phyloP scores from a whole-genome alignment of 2,329 filamentous ascomycete genomes.

The Venturia carpophila region DNA sequence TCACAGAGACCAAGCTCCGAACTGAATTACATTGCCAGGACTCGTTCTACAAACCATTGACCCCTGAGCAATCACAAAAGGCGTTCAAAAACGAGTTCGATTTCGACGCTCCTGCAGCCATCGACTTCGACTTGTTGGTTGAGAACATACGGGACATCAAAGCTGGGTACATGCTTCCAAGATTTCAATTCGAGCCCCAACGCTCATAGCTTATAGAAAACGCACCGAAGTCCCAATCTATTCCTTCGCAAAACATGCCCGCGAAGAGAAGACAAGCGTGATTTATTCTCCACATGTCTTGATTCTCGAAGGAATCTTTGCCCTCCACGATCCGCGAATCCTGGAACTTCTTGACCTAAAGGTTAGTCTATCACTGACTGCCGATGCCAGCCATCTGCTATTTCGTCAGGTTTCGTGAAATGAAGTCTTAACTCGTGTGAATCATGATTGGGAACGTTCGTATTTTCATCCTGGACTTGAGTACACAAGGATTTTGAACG shows the following conservation, averaged over 20 bases:
- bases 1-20: conserved; percentile 19
- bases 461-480: not conserved
- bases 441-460: not conserved
- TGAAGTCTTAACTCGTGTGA: not conserved
- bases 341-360: conserved; percentile 85
- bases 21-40: conserved; percentile 52
- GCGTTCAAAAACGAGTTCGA: conserved; percentile 92
- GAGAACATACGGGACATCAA: conserved; percentile 77
- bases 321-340: conserved; percentile 79
- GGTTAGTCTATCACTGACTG: conserved; percentile 35
- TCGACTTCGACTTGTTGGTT: conserved; percentile 87
- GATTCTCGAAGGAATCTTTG: conserved; percentile 92
- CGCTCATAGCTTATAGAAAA: conserved; percentile 46
- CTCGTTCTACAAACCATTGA: conserved; percentile 91
- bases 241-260: conserved; percentile 86
- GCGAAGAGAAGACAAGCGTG: conserved; percentile 68
- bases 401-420: not conserved
- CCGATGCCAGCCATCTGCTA: conserved; percentile 22
- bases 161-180: conserved; percentile 61
- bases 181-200: not conserved
- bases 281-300: conserved; percentile 96
- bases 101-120: conserved; percentile 87
- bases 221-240: conserved; percentile 89
- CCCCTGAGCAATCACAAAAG: conserved; percentile 64
- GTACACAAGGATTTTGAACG: too few species aligned